phyloP scores from a whole-genome alignment of 2,329 filamentous ascomycete species.

The Neopestalotiopsis rosae region DNA sequence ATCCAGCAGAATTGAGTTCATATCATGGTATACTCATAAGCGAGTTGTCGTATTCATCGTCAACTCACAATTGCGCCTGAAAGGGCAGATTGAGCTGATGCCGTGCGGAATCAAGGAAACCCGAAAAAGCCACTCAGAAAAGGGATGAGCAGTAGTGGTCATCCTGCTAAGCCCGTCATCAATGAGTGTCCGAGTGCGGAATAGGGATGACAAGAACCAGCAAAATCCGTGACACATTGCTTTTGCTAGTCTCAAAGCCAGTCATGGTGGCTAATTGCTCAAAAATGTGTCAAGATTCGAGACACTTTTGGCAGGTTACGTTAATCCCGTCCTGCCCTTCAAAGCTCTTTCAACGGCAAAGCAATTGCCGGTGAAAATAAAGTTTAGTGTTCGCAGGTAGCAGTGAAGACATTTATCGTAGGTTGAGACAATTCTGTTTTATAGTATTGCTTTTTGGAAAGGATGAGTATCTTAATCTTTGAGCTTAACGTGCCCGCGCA shows the following conservation, averaged over 20 bases:
- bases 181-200: constrained; percentile 1
- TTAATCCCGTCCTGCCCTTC: not conserved
- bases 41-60: not conserved
- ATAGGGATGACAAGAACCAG: not conserved
- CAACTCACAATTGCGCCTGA: not conserved
- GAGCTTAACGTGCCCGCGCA: no score
- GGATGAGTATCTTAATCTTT: no score
- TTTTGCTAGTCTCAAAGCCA: not conserved
- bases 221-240: not conserved
- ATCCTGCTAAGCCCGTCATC: not conserved
- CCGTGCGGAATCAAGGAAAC: not conserved
- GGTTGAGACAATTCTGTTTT: not conserved
- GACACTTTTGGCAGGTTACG: not conserved
- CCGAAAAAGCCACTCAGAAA: not conserved
- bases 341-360: not conserved
- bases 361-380: not conserved
- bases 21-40: not conserved
- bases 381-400: not conserved
- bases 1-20: not conserved
- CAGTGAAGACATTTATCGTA: not conserved
- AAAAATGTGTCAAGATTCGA: not conserved
- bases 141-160: not conserved
- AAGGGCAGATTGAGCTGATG: not conserved
- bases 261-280: not conserved
- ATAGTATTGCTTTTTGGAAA: not conserved